Percentiles rank a stretch among this genome's conserved stretches.
These are phyloP conservation scores for Cyclospora cayetanensis DNA, from an alignment of 169 alveolate species.

Conservation along the genomic window DNA sequence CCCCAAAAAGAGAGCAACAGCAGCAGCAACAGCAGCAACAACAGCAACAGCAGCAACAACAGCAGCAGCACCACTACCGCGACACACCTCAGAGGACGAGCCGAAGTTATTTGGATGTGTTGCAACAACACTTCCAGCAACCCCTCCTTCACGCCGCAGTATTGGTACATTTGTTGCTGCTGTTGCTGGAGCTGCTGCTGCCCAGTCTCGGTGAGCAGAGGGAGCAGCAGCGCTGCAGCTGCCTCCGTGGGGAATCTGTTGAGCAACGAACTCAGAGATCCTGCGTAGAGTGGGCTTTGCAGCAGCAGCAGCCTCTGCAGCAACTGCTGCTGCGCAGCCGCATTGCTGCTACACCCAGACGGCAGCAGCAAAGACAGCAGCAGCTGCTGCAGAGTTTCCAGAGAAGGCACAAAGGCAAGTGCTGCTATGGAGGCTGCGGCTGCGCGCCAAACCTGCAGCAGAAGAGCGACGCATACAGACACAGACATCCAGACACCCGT, in stretches of 20 bases:
- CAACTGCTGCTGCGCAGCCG: slow-evolving; percentile 55
- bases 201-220: slow-evolving; percentile 25
- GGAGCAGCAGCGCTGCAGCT: slow-evolving; percentile 22
- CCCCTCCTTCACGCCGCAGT: slow-evolving; percentile 18
- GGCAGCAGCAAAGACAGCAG: slow-evolving; percentile 54
- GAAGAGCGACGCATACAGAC: background rate
- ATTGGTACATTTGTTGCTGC: background rate
- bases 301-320: slow-evolving; percentile 48
- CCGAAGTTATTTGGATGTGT: background rate
- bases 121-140: slow-evolving; percentile 25
- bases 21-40: slow-evolving; percentile 1
- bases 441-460: slow-evolving; percentile 49
- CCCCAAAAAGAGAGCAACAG: background rate
- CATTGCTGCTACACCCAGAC: background rate
- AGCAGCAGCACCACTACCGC: background rate
- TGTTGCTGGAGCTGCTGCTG: slow-evolving; percentile 29
- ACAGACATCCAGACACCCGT: no score
- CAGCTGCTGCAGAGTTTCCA: slow-evolving; percentile 37
- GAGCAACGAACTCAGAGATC: background rate
- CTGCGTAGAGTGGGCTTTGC: slow-evolving; percentile 25
- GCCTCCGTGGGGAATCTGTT: slow-evolving; percentile 22
- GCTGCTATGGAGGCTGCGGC: slow-evolving; percentile 45
- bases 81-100: slow-evolving; percentile 11
- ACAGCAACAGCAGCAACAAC: background rate
- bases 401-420: background rate